phyloP scores from a whole-genome alignment of 1,284 basidiomycete genomes.

The Cryptococcus sp. region DNA sequence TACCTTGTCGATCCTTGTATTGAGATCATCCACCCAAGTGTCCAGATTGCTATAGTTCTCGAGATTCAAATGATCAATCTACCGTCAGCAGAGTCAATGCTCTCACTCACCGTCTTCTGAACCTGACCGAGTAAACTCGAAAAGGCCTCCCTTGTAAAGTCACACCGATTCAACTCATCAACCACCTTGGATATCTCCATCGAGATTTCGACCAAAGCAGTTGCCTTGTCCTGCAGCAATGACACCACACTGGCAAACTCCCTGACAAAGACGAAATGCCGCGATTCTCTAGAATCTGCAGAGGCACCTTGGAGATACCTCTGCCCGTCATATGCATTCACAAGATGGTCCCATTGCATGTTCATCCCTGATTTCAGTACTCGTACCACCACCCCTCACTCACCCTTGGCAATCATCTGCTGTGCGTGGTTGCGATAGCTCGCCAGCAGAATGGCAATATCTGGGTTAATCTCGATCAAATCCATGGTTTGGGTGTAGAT shows the following conservation, averaged over 20 bases:
- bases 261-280: constrained; percentile 87
- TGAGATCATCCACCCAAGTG: constrained; percentile 86
- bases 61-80: constrained; percentile 90
- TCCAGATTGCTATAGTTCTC: constrained; percentile 98
- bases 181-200: constrained; percentile 77
- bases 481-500: constrained; percentile 93
- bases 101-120: constrained; percentile 68
- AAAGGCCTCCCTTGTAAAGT: constrained; percentile 78
- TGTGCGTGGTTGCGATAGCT: constrained; percentile 87
- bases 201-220: constrained; percentile 85
- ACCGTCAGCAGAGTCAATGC: not conserved
- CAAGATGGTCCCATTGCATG: constrained; percentile 94
- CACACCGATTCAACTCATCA: constrained; percentile 80
- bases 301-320: constrained; percentile 61
- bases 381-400: not conserved
- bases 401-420: constrained; percentile 80
- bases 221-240: constrained; percentile 88
- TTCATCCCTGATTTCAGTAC: constrained; percentile 53
- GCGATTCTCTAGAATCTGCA: constrained; percentile 70
- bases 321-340: constrained; percentile 80
- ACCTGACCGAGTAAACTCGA: constrained; percentile 69
- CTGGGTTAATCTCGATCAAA: constrained; percentile 79
- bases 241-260: constrained; percentile 92
- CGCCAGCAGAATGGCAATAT: constrained; percentile 87
- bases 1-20: constrained; percentile 77